phyloP scores from a whole-genome alignment of 441 rosid genomes.

The Populus tomentosa region DNA sequence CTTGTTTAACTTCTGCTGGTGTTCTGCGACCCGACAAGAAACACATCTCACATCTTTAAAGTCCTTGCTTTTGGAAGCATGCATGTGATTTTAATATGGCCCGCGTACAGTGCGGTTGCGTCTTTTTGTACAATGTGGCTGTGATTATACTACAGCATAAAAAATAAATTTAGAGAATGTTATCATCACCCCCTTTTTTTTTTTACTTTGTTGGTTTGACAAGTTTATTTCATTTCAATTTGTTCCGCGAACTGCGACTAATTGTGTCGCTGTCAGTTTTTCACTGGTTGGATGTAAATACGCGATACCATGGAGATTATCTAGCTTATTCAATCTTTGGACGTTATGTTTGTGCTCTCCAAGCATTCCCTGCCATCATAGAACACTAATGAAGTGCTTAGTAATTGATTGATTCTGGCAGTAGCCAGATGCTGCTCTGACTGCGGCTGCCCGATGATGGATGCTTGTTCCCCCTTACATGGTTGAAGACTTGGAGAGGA shows the following conservation, averaged over 20 bases:
- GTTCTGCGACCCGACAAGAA: neutral
- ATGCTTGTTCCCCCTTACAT: too few species aligned
- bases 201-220: neutral
- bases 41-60: neutral
- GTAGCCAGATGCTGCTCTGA: too few species aligned
- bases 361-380: neutral
- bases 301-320: neutral
- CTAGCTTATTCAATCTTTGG: neutral
- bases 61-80: neutral
- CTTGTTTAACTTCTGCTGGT: neutral
- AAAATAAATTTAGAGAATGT: neutral
- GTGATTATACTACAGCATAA: neutral
- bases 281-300: neutral
- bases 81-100: neutral
- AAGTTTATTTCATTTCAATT: neutral
- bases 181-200: neutral
- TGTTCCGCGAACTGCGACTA: neutral
- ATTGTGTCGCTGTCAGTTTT: neutral
- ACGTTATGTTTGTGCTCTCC: neutral
- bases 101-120: neutral
- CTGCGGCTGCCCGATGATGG: too few species aligned
- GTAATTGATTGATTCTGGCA: too few species aligned
- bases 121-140: neutral
- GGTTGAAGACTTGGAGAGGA: too few species aligned
- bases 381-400: neutral